phyloP scores from a whole-genome alignment of 805 yeast genomes.

The Starmerella sp. region DNA sequence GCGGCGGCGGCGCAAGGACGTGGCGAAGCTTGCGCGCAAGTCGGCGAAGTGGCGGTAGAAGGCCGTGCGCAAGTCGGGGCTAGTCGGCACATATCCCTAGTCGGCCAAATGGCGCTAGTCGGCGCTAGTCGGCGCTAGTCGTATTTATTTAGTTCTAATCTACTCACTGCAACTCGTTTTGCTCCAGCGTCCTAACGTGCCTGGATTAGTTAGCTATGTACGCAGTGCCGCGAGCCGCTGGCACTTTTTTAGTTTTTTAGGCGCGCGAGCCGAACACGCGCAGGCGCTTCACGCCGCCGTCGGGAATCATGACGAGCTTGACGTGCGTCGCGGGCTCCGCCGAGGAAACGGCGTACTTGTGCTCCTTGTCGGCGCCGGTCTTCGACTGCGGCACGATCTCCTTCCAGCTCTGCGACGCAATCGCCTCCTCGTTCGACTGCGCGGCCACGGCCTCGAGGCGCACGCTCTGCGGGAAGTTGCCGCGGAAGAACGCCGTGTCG shows the following conservation, averaged over 20 bases:
- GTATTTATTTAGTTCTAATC: background rate
- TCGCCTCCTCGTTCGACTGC: constrained; percentile 29
- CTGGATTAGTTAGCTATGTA: too few species aligned
- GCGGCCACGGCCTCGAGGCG: constrained; percentile 51
- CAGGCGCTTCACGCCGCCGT: constrained; percentile 90
- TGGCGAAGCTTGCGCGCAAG: background rate
- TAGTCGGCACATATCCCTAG: background rate
- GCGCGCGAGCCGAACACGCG: constrained; percentile 57
- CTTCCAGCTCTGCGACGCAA: constrained; percentile 48
- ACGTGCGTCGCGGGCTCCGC: constrained; percentile 49
- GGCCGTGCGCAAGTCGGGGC: background rate
- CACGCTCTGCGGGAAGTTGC: constrained; percentile 82
- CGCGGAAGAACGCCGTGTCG: constrained; percentile 90
- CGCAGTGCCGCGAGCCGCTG: too few species aligned
- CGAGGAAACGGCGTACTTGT: constrained; percentile 32
- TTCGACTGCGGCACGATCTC: constrained; percentile 53
- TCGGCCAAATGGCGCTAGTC: background rate
- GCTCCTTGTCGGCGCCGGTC: constrained; percentile 79
- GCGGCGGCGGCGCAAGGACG: constrained; percentile 42
- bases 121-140: background rate
- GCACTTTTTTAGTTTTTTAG: background rate
- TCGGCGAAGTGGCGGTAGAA: background rate
- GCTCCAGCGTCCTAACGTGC: too few species aligned
- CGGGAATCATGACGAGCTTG: constrained; percentile 76
- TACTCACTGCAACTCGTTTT: too few species aligned